Evolutionary conservation across 2,329 filamentous ascomycete genomes (phyloP).

Genomic region (Pseudocercospora fijiensis): DNA sequence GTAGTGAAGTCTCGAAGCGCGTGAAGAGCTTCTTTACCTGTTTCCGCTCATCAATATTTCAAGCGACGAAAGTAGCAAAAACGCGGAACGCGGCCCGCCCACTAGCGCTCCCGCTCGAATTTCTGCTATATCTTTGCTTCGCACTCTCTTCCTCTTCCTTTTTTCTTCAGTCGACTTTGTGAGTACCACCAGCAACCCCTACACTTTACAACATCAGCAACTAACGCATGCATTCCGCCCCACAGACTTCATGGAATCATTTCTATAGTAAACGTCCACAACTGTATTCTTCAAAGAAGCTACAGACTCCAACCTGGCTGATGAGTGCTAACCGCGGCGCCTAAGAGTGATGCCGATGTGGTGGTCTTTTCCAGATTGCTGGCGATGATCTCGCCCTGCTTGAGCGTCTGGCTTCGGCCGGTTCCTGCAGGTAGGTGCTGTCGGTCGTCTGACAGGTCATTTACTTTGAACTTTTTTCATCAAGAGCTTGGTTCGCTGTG

Average conservation of each 20-base stretch:
- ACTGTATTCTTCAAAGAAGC: conserved; percentile 91
- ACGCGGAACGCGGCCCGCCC: background rate
- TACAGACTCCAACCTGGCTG: conserved; percentile 48
- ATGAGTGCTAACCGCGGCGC: conserved; percentile 38
- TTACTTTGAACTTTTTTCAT: conserved; percentile 30
- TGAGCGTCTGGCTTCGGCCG: conserved; percentile 37
- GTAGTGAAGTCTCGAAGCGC: background rate
- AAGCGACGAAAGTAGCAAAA: no score
- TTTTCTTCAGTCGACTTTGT: background rate
- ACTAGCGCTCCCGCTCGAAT: background rate
- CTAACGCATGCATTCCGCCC: background rate
- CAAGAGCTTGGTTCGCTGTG: conserved; percentile 30
- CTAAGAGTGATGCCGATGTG: conserved; percentile 39
- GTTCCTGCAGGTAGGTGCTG: conserved; percentile 36
- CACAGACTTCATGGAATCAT: conserved; percentile 7
- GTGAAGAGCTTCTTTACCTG: background rate
- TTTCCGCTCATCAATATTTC: background rate
- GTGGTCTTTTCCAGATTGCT: conserved; percentile 25
- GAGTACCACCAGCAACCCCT: background rate
- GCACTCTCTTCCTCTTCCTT: background rate
- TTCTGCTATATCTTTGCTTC: background rate
- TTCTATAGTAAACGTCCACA: conserved; percentile 92
- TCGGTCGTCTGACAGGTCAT: conserved; percentile 39
- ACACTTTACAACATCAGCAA: background rate
- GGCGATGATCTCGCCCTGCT: conserved; percentile 40